A percentile compares a stretch with the other conserved stretches of the same genome.
Conservation (phyloP, 208 protist genomes). For the Trypanosoma lewisi region DNA sequence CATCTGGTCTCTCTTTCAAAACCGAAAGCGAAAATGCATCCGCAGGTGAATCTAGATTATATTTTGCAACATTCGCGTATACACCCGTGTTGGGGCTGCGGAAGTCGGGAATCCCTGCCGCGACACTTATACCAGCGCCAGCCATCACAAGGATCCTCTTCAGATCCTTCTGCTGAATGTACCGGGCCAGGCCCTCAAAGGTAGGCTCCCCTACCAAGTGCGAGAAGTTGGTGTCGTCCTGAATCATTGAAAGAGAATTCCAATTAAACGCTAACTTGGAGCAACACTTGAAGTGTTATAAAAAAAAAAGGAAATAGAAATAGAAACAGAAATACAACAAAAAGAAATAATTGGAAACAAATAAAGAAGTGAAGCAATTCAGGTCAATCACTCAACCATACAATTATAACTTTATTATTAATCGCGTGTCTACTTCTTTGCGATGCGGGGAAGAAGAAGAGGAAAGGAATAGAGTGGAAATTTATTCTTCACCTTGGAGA, state of each 20-base stretch:
- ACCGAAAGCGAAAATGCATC: conserved; percentile 91
- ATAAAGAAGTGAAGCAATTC: not conserved
- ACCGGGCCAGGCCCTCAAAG: conserved; percentile 49
- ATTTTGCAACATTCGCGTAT: conserved; percentile 87
- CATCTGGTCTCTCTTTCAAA: conserved; percentile 80
- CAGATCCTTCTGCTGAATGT: conserved; percentile 65
- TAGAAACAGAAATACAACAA: not conserved
- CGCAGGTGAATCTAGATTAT: conserved; percentile 86
- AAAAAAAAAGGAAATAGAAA: not conserved
- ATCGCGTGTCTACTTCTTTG: not conserved
- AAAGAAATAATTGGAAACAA: not conserved
- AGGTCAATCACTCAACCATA: no score
- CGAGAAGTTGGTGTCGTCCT: not conserved
- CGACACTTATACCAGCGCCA: conserved; percentile 91
- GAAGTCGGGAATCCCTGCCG: conserved; percentile 95
- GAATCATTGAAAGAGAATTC: not conserved
- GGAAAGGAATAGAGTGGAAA: no score
- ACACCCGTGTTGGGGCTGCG: conserved; percentile 91
- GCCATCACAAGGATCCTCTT: conserved; percentile 87
- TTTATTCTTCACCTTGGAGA: no score
- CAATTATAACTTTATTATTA: not conserved
- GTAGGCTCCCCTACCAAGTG: conserved; percentile 59
- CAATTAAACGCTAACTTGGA: not conserved
- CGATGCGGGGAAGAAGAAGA: not conserved
- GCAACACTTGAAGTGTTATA: not conserved